These are phyloP conservation scores for Epichloe gansuensis DNA, from an alignment of 2,329 filamentous ascomycete species.

Conservation along the genomic window DNA sequence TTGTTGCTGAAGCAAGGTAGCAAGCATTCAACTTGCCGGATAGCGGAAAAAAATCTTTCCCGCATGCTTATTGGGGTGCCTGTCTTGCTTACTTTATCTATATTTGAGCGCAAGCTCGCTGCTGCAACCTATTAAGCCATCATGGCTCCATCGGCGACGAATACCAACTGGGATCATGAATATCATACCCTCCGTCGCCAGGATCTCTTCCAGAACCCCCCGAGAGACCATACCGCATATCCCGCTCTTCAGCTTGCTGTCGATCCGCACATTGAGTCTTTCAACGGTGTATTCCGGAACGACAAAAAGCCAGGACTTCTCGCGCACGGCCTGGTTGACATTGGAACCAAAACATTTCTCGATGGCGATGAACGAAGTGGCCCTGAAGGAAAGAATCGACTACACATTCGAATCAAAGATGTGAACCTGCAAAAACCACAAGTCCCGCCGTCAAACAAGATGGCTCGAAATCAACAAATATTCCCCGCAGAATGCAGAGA, in stretches of 20 bases:
- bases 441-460: constrained; percentile 72
- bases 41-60: neutral
- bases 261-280: constrained; percentile 85
- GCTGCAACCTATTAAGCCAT: constrained; percentile 7
- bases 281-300: constrained; percentile 75
- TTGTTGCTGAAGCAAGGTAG: constrained; percentile 5
- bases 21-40: constrained; percentile 1
- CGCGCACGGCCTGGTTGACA: constrained; percentile 68
- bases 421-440: constrained; percentile 72
- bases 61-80: too few relatives aligned
- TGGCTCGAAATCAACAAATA: constrained; percentile 71
- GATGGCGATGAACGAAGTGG: constrained; percentile 61
- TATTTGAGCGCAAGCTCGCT: constrained; percentile 1
- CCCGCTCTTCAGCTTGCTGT: constrained; percentile 77
- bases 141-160: constrained; percentile 47
- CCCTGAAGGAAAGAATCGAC: constrained; percentile 52
- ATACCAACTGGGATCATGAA: constrained; percentile 67
- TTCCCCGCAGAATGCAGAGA: constrained; percentile 89
- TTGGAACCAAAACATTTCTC: constrained; percentile 76
- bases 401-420: constrained; percentile 68
- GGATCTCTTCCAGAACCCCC: constrained; percentile 77
- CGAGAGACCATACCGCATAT: constrained; percentile 76
- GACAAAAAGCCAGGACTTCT: constrained; percentile 49
- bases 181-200: constrained; percentile 81
- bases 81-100: neutral